These are phyloP conservation scores for Quercus wislizeni DNA, from an alignment of 306 rosid species.

Conservation along the genomic window DNA sequence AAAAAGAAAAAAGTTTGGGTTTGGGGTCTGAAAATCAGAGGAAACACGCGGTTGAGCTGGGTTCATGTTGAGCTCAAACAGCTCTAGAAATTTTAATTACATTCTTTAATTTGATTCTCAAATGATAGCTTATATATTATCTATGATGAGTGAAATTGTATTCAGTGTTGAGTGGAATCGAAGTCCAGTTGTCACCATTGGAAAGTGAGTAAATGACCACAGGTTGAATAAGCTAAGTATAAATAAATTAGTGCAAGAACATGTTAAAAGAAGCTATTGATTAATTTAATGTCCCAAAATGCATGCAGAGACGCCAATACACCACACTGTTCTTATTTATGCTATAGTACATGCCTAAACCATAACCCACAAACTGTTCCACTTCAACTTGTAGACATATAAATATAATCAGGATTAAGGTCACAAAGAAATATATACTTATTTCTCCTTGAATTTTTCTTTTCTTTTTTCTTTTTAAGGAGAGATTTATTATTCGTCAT, in stretches of 20 bases:
- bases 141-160: no score
- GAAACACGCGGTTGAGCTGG: no score
- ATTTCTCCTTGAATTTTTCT: not conserved
- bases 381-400: not conserved
- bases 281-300: not conserved
- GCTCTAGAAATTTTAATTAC: no score
- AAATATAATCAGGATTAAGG: not conserved
- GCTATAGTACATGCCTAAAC: not conserved
- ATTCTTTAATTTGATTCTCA: no score
- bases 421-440: not conserved
- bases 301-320: not conserved
- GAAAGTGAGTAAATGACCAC: no score
- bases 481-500: constrained; percentile 1
- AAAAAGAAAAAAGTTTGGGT: no score
- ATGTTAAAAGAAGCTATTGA: no score
- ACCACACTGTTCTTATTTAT: not conserved
- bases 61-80: no score
- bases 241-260: not conserved
- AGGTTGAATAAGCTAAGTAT: not conserved
- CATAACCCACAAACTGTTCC: not conserved
- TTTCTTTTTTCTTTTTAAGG: not conserved
- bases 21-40: no score
- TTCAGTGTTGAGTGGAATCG: no score
- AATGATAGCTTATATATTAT: no score
- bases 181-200: no score